These are phyloP conservation scores for Coemansia sp. DNA, from an alignment of 192 early-diverging fungal genomes.

Conservation along the genomic window DNA sequence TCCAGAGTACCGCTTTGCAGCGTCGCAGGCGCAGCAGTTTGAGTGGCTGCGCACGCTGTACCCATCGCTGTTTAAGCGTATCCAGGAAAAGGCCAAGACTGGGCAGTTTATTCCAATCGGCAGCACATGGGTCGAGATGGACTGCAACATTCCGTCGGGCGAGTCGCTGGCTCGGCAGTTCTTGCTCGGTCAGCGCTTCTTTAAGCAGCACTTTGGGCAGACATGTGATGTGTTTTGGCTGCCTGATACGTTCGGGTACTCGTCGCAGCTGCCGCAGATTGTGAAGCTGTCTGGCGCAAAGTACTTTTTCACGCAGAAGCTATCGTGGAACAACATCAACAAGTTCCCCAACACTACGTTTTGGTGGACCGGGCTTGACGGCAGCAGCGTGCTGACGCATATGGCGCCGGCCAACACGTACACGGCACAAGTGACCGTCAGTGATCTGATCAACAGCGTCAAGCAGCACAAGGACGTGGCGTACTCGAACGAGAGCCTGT, in stretches of 20 bases:
- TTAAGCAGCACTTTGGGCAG: constrained; percentile 73
- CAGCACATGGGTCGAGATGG: constrained; percentile 98
- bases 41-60: constrained; percentile 88
- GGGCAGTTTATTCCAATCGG: constrained; percentile 94
- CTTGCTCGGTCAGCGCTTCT: constrained; percentile 88
- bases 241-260: constrained; percentile 93
- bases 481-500: constrained; percentile 80
- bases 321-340: constrained; percentile 99
- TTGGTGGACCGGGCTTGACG: constrained; percentile 88
- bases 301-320: constrained; percentile 99
- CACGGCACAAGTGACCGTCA: constrained; percentile 59
- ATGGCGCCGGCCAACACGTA: constrained; percentile 93
- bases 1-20: constrained; percentile 88
- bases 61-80: constrained; percentile 75
- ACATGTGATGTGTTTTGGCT: constrained; percentile 86
- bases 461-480: constrained; percentile 86
- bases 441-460: constrained; percentile 64
- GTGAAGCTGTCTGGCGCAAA: constrained; percentile 70
- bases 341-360: constrained; percentile 98
- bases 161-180: constrained; percentile 93
- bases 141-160: constrained; percentile 96
- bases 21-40: constrained; percentile 96
- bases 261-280: constrained; percentile 92
- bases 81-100: constrained; percentile 66
- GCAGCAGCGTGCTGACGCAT: constrained; percentile 81